Evolutionary conservation across 495 filamentous ascomycete genomes (phyloP).

Genomic region (Xylaria nigripes): DNA sequence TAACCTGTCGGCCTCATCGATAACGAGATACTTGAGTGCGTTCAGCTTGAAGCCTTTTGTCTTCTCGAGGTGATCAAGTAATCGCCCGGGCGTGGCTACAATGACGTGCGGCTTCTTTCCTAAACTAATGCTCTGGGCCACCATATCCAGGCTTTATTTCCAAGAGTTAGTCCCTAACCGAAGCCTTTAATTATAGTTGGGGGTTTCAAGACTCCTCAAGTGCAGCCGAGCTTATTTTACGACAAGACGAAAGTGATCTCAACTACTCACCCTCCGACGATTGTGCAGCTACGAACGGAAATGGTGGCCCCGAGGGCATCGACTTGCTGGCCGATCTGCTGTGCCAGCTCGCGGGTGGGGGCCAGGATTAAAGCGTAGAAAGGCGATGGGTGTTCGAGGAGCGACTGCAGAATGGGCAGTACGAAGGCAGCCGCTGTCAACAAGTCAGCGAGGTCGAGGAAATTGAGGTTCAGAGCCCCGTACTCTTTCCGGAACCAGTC

Average conservation of each 20-base stretch:
- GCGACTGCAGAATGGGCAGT: constrained; percentile 76
- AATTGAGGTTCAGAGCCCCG: constrained; percentile 15
- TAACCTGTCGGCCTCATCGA: constrained; percentile 91
- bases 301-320: constrained; percentile 80
- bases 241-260: neutral
- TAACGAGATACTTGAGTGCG: constrained; percentile 73
- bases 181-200: neutral
- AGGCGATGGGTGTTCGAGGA: constrained; percentile 74
- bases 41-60: constrained; percentile 88
- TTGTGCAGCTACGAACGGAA: constrained; percentile 63
- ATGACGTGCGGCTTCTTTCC: constrained; percentile 88
- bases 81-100: constrained; percentile 79
- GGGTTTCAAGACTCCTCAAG: no score
- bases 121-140: constrained; percentile 77
- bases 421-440: constrained; percentile 63
- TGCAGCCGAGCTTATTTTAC: no score
- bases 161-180: neutral
- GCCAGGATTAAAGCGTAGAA: constrained; percentile 77
- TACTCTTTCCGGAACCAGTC: constrained; percentile 83
- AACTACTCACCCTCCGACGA: constrained; percentile 60
- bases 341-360: constrained; percentile 85
- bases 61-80: constrained; percentile 91
- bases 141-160: constrained; percentile 67
- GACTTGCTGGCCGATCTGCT: constrained; percentile 78
- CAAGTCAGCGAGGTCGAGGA: neutral